phyloP scores from a whole-genome alignment of 345 rosid species.

The Jatropha curcas region DNA sequence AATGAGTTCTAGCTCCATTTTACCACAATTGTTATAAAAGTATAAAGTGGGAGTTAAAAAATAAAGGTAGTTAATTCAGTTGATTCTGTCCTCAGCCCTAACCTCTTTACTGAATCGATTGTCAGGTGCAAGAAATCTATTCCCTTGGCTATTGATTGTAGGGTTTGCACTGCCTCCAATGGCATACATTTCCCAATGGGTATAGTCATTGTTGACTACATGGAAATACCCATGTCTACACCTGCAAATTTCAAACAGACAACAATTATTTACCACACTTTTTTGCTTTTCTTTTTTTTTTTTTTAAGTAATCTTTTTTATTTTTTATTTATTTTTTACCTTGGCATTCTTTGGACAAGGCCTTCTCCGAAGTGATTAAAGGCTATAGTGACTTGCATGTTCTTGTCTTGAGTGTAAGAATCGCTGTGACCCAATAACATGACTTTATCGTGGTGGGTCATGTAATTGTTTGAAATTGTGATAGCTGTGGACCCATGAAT shows the following conservation, averaged over 20 bases:
- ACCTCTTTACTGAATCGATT: slow-evolving; percentile 30
- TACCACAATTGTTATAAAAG: too few relatives aligned
- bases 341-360: slow-evolving; percentile 35
- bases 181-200: slow-evolving; percentile 39
- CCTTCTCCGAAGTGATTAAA: slow-evolving; percentile 39
- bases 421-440: slow-evolving; percentile 35
- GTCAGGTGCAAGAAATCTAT: slow-evolving; percentile 32
- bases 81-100: not conserved
- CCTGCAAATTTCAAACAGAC: slow-evolving; percentile 5
- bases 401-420: slow-evolving; percentile 29
- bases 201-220: slow-evolving; percentile 37
- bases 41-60: not conserved
- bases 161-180: slow-evolving; percentile 35
- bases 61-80: slow-evolving; percentile 24
- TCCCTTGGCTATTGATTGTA: slow-evolving; percentile 33
- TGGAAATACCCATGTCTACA: slow-evolving; percentile 35
- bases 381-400: slow-evolving; percentile 36
- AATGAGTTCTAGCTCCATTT: too few relatives aligned
- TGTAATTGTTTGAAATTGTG: slow-evolving; percentile 33
- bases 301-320: not conserved
- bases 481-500: slow-evolving; percentile 33
- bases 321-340: slow-evolving; percentile 4
- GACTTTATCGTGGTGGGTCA: slow-evolving; percentile 38
- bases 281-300: too few relatives aligned
- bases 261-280: not conserved